Evolutionary conservation across 345 rosid genomes (phyloP).

Genomic region (Eucalyptus curtisii): DNA sequence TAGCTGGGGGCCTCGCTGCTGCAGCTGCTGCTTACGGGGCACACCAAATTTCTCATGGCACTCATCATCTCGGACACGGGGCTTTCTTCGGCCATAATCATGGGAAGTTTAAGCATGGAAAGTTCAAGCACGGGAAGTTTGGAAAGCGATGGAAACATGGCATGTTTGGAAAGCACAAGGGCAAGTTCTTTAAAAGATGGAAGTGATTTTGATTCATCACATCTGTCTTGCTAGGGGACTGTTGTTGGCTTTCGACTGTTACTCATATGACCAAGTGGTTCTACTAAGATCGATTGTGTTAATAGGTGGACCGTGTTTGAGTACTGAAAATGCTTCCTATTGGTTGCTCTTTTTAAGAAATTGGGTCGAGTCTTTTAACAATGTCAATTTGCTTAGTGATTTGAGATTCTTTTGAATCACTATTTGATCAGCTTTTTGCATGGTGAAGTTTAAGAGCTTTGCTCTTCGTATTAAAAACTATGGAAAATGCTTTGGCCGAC

Average conservation of each 20-base stretch:
- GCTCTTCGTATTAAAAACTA: background rate
- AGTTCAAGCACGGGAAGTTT: conserved; percentile 46
- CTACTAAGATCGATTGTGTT: background rate
- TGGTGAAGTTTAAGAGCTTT: background rate
- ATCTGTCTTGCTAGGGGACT: background rate
- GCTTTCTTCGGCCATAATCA: conserved; percentile 28
- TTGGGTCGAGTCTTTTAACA: background rate
- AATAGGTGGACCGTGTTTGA: background rate
- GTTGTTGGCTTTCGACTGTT: background rate
- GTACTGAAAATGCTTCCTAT: background rate
- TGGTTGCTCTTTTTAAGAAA: background rate
- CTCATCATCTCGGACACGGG: conserved; percentile 10
- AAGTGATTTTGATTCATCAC: conserved; percentile 18
- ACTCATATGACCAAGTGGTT: background rate
- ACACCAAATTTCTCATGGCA: conserved; percentile 54
- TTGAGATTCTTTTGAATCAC: background rate
- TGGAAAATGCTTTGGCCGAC: background rate
- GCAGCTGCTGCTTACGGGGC: conserved; percentile 67
- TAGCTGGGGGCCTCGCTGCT: conserved; percentile 69
- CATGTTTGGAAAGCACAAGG: conserved; percentile 57
- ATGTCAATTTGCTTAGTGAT: background rate
- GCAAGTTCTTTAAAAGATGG: conserved; percentile 40
- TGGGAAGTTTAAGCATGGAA: conserved; percentile 23
- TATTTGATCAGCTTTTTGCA: background rate
- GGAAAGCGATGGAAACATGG: conserved; percentile 63